Evolutionary conservation across 2,329 filamentous ascomycete genomes (phyloP).

Genomic region (Arthrocladium fulminans): DNA sequence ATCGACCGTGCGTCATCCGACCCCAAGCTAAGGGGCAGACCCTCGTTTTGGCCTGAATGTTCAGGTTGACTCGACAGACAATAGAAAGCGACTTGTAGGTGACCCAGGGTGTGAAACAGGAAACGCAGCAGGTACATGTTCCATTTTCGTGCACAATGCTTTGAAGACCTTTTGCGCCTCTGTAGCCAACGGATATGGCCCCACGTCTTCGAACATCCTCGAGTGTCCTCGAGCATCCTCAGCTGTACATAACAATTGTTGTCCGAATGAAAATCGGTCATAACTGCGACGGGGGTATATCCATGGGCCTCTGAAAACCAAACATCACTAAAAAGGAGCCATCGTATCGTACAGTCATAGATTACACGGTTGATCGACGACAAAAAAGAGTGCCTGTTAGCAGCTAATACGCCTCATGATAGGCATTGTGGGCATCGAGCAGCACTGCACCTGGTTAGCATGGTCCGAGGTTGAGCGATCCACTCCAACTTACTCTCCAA

Average conservation of each 20-base stretch:
- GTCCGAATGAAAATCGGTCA: neutral
- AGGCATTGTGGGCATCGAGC: slow-evolving; percentile 33
- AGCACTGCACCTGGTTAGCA: slow-evolving; percentile 29
- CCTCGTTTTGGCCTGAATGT: neutral
- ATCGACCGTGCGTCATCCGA: neutral
- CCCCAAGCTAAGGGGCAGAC: neutral
- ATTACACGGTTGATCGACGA: neutral
- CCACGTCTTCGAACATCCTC: no score
- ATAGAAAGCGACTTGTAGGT: no score
- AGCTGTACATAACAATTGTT: neutral
- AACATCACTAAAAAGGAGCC: neutral
- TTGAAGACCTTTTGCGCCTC: neutral
- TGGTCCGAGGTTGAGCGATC: no score
- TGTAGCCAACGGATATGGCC: neutral
- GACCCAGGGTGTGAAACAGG: no score
- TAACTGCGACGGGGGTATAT: neutral
- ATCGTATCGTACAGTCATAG: slow-evolving; percentile 5
- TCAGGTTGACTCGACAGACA: no score
- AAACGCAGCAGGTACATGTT: no score
- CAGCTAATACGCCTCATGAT: slow-evolving; percentile 22
- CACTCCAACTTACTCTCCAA: slow-evolving; percentile 45
- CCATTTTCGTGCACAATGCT: no score
- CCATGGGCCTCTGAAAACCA: neutral
- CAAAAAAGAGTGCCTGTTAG: neutral
- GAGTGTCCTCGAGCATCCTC: neutral